A percentile compares a stretch with the other conserved stretches of the same genome.
Evolutionary conservation across 2,329 filamentous ascomycete genomes (phyloP).

Genomic region (Leptodontidium sp.): DNA sequence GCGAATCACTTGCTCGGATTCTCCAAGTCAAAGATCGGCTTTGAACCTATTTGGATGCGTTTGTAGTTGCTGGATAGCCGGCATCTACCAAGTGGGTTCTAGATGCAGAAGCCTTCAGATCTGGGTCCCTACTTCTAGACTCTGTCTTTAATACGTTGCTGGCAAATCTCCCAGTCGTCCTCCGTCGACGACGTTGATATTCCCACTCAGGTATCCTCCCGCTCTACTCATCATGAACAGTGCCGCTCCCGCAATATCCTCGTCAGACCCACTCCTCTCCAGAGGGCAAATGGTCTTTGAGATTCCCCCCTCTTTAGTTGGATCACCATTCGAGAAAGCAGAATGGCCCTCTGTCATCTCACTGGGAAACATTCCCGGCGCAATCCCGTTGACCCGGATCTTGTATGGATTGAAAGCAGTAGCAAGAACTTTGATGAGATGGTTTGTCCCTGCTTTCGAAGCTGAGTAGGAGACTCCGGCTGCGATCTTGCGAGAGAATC

Average conservation of each 20-base stretch:
- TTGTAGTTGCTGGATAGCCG: too few species aligned
- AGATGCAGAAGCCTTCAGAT: neutral
- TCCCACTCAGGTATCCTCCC: constrained; percentile 40
- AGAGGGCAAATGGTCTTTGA: constrained; percentile 11
- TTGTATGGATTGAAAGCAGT: constrained; percentile 67
- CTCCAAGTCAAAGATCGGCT: too few species aligned
- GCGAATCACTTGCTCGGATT: too few species aligned
- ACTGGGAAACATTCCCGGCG: constrained; percentile 30
- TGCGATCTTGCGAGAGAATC: constrained; percentile 74
- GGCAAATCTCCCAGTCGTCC: constrained; percentile 34
- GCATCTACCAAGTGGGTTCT: too few species aligned
- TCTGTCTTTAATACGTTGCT: constrained; percentile 23
- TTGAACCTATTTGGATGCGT: too few species aligned
- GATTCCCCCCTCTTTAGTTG: constrained; percentile 46
- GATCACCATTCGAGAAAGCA: constrained; percentile 9
- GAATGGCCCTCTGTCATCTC: constrained; percentile 26
- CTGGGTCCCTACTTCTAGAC: neutral
- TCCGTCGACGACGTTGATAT: constrained; percentile 38
- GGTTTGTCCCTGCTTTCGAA: constrained; percentile 76
- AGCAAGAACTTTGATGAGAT: constrained; percentile 74
- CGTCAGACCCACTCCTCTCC: constrained; percentile 58
- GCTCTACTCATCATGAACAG: constrained; percentile 50
- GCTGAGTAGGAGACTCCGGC: constrained; percentile 81
- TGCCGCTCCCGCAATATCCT: constrained; percentile 68
- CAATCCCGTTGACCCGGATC: constrained; percentile 55